Base-by-base conservation (phyloP, 2,329 filamentous ascomycete genomes). In the Periglandula ipomoeae region DNA sequence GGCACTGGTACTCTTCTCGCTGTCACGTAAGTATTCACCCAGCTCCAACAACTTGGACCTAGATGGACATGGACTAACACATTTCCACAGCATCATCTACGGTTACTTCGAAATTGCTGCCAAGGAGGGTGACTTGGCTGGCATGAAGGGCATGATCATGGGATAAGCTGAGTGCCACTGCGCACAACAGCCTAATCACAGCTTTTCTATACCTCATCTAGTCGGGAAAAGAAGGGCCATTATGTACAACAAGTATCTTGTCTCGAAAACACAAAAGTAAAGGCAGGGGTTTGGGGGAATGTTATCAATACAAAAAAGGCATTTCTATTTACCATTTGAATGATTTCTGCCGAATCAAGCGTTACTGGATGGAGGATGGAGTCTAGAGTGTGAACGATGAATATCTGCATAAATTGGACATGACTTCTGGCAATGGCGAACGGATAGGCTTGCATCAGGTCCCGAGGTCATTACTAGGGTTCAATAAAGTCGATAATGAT, bases 21-120 rank as follows among this genome's bases (percentile, higher is more conserved):
- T 70, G 93, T 98, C 65, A 98, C 94, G 85, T 94, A 82, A 87
- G 88, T 85, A 59, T 48, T 82, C 55, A 50, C 17, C 19, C 35
- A 5, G 41, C 7, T 30, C 3, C 5, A 20, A 19, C 17, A 11
- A 3, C n/a, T 7, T 9, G 5, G 3, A 20, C 4, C n/a, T 8
- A 30, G 17, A 8, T 17, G n/a, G 19, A n/a, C 20, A 13, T 24
- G 19, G 17, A 46, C 40, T 46, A 43, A 49, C 44, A 32, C 13
- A 10, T 1, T 2, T 22, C n/a, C 0, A 8, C 59, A 94, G 89
- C 53, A 98, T 98, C 68, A 98, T 98, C 71, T 98, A 98, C 70
- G 89, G 90, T 56, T 98, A 98, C 76, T 98, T 98, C 63, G 93
- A 98, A 70, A 98, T 98, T 63, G 93, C 93, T 22, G 94, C 94